These are phyloP conservation scores for Solanum etuberosum DNA, from an alignment of 257 asterid genomes.

Conservation along the genomic window DNA sequence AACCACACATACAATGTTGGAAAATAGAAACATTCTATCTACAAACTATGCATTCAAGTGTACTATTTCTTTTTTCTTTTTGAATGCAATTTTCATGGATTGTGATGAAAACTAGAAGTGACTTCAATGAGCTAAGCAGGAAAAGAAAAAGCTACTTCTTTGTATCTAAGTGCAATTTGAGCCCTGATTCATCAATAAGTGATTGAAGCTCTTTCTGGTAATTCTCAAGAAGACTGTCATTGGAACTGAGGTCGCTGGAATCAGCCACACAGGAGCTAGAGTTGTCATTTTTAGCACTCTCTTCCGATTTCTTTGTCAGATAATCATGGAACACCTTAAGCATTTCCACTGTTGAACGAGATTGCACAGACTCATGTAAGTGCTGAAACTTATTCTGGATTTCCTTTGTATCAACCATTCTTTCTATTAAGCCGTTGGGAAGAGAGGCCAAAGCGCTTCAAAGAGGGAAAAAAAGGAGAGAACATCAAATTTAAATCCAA, in stretches of 20 bases:
- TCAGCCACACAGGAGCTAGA: conserved; percentile 9
- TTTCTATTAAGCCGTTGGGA: conserved; percentile 40
- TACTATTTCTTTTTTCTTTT: too few relatives aligned
- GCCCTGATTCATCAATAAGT: conserved; percentile 37
- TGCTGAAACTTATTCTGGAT: conserved; percentile 31
- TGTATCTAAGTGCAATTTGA: conserved; percentile 20
- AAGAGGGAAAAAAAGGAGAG: background rate
- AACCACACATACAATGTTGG: background rate
- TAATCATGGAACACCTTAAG: conserved; percentile 38
- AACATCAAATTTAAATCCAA: background rate
- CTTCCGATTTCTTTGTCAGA: conserved; percentile 16
- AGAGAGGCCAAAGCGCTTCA: conserved; percentile 55
- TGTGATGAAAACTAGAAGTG: background rate
- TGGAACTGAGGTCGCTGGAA: conserved; percentile 7
- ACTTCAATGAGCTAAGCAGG: background rate
- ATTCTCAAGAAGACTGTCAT: conserved; percentile 14
- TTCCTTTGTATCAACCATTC: conserved; percentile 55
- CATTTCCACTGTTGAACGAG: conserved; percentile 45
- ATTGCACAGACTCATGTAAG: conserved; percentile 40
- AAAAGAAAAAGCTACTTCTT: background rate
- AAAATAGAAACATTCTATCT: background rate
- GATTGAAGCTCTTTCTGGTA: conserved; percentile 30
- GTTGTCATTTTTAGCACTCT: conserved; percentile 6
- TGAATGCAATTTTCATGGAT: background rate
- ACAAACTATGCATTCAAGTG: background rate